A percentile compares a stretch with the other conserved stretches of the same genome.
phyloP scores from a whole-genome alignment of 345 rosid species.

The Conringia planisiliqua region DNA sequence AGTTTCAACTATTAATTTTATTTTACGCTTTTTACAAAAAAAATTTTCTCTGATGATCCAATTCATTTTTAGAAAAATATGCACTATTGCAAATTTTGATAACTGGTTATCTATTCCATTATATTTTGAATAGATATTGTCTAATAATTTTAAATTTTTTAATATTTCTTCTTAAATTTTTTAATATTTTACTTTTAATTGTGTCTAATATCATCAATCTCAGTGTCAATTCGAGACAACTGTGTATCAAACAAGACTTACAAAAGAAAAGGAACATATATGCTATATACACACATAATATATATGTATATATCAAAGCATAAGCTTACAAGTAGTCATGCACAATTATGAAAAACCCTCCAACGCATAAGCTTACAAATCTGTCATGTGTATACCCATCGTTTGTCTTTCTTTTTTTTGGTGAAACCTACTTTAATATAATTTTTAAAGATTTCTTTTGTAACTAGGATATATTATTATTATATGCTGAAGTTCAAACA shows the following conservation, averaged over 20 bases:
- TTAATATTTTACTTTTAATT: no score
- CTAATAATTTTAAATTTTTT: no score
- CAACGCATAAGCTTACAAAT: constrained; percentile 29
- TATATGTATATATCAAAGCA: not conserved
- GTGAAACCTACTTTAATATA: not conserved
- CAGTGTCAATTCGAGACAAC: constrained; percentile 4
- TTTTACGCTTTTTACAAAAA: no score
- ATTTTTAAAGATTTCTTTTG: not conserved
- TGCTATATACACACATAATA: not conserved
- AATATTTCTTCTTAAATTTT: no score
- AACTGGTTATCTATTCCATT: no score
- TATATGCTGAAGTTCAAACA: not conserved
- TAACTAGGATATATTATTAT: not conserved
- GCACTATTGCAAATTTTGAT: no score
- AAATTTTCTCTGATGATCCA: no score
- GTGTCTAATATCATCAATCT: not conserved
- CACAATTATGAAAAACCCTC: not conserved
- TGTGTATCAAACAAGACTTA: constrained; percentile 9
- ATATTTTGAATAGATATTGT: no score
- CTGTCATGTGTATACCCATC: constrained; percentile 28
- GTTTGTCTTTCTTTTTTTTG: not conserved
- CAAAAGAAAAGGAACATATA: not conserved
- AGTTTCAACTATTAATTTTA: no score
- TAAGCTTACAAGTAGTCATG: constrained; percentile 17
- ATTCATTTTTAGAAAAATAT: no score